These are phyloP conservation scores for Aspergillus brunneoviolaceus DNA, from an alignment of 2,329 filamentous ascomycete species.

Conservation along the genomic window DNA sequence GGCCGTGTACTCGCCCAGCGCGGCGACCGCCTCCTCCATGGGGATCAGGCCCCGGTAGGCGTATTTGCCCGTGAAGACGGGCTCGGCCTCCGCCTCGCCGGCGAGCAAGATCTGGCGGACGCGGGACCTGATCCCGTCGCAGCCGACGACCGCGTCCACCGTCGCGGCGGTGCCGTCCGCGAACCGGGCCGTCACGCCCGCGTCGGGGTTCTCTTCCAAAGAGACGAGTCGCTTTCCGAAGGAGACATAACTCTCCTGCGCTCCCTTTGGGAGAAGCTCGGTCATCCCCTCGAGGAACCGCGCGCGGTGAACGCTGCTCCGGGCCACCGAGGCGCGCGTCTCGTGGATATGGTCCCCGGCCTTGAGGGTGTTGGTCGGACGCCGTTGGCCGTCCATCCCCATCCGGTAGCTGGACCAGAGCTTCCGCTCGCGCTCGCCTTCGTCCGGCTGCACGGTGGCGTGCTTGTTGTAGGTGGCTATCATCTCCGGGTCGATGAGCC, in stretches of 20 bases:
- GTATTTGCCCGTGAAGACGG: constrained; percentile 1
- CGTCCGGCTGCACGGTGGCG: neutral
- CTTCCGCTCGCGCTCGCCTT: neutral
- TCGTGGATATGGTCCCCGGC: constrained; percentile 2
- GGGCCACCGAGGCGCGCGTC: neutral
- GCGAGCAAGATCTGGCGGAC: constrained; percentile 7
- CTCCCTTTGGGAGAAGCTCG: neutral
- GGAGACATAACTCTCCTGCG: neutral
- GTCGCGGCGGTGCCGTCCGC: neutral
- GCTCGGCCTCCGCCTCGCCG: neutral
- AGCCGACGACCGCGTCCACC: constrained; percentile 1
- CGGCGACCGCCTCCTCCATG: constrained; percentile 34
- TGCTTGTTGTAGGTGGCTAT: constrained; percentile 1
- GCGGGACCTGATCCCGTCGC: constrained; percentile 5
- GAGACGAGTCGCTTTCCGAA: neutral
- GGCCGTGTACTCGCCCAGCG: constrained; percentile 1
- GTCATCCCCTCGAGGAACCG: constrained; percentile 4
- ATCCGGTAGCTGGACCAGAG: constrained; percentile 7
- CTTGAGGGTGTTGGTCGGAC: neutral
- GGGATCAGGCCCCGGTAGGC: constrained; percentile 51
- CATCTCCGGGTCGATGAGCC: neutral
- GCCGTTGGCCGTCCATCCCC: neutral
- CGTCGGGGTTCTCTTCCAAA: neutral
- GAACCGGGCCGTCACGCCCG: neutral
- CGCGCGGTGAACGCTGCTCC: constrained; percentile 8